Evolutionary conservation across 2,329 filamentous ascomycete genomes (phyloP).

Genomic region (Tympanopsis confertula): DNA sequence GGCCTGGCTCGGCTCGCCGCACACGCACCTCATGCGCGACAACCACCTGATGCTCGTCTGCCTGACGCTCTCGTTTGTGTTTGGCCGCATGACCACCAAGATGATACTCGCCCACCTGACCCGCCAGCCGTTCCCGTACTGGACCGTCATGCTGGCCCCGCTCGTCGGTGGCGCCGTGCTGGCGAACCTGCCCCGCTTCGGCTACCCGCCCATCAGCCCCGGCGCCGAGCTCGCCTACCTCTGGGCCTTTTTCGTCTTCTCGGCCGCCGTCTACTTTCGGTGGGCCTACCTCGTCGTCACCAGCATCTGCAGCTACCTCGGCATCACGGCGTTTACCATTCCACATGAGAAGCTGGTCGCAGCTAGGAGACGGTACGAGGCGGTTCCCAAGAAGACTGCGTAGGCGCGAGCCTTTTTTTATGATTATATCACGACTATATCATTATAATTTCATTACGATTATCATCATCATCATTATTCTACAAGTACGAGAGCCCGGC

Average conservation of each 20-base stretch:
- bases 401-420: no score
- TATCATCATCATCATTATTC: no score
- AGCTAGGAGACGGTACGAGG: no score
- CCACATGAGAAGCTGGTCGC: no score
- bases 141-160: conserved; percentile 82
- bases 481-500: no score
- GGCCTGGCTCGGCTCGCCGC: conserved; percentile 80
- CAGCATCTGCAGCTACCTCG: conserved; percentile 81
- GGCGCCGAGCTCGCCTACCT: conserved; percentile 69
- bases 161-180: conserved; percentile 76
- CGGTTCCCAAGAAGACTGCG: no score
- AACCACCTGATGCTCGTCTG: conserved; percentile 90
- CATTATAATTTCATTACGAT: no score
- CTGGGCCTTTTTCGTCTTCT: conserved; percentile 72
- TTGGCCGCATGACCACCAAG: conserved; percentile 96
- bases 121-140: conserved; percentile 87
- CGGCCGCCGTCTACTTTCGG: conserved; percentile 74
- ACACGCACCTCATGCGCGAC: conserved; percentile 68
- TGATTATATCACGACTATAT: no score
- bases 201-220: conserved; percentile 56
- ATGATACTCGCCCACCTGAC: conserved; percentile 95
- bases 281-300: conserved; percentile 89
- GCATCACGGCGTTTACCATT: conserved; percentile 91
- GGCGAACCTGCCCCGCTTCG: conserved; percentile 70
- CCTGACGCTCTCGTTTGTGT: conserved; percentile 89